Evolutionary conservation across 768 basidiomycete genomes (phyloP).

Genomic region (Boletus vinaceobasis): DNA sequence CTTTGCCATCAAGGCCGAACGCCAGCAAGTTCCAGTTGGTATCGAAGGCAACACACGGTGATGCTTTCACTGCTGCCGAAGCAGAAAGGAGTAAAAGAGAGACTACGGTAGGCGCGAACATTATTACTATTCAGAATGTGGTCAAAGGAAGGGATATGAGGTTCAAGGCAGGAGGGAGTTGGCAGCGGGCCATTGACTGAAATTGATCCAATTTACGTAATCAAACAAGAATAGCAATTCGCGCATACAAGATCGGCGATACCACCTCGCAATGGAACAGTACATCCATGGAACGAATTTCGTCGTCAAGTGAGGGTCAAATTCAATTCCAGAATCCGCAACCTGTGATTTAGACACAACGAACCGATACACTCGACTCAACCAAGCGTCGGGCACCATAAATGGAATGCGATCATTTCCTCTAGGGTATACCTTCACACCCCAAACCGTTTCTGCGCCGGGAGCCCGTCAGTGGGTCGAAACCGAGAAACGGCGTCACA

Average conservation of each 20-base stretch:
- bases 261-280: not conserved
- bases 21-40: constrained; percentile 78
- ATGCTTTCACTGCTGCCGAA: constrained; percentile 34
- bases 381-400: not conserved
- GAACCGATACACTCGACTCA: not conserved
- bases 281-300: not conserved
- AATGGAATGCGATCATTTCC: too few relatives aligned
- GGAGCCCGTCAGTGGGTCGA: not conserved
- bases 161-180: too few relatives aligned
- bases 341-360: not conserved
- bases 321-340: not conserved
- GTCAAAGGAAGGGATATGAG: not conserved
- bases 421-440: constrained; percentile 1
- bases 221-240: not conserved
- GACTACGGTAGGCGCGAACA: constrained; percentile 45
- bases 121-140: constrained; percentile 15
- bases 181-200: too few relatives aligned
- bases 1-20: constrained; percentile 80
- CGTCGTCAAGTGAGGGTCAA: not conserved
- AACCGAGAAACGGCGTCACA: constrained; percentile 8
- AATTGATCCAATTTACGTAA: not conserved
- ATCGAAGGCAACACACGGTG: constrained; percentile 79
- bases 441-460: constrained; percentile 23
- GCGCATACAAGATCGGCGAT: not conserved
- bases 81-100: constrained; percentile 50